Conservation (phyloP, 2,329 filamentous ascomycete species). For the Curvularia lunata region DNA sequence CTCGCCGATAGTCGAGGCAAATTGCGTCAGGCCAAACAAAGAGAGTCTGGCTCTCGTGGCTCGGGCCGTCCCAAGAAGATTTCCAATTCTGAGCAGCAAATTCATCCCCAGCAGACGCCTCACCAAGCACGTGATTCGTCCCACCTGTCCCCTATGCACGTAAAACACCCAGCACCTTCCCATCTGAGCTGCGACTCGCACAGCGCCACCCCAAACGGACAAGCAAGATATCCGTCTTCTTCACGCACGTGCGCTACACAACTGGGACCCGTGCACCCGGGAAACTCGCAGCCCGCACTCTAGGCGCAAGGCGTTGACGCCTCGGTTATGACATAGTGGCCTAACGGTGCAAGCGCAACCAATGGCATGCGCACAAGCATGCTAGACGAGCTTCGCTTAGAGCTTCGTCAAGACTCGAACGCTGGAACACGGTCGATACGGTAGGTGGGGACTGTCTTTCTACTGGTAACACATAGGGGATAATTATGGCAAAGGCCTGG, state of each 20-base stretch:
- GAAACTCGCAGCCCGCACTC: background rate
- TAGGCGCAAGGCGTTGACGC: conserved; percentile 10
- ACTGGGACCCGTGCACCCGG: conserved; percentile 8
- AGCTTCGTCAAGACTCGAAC: conserved; percentile 11
- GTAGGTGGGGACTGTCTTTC: conserved; percentile 12
- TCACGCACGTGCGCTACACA: conserved; percentile 6
- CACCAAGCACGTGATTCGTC: background rate
- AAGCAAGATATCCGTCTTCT: background rate
- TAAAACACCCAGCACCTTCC: conserved; percentile 1
- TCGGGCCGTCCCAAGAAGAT: background rate
- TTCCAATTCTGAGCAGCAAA: background rate
- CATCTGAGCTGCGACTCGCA: conserved; percentile 3
- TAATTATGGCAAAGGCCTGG: conserved; percentile 9
- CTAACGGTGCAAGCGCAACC: conserved; percentile 14
- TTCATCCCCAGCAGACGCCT: conserved; percentile 5
- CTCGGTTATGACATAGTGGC: conserved; percentile 6
- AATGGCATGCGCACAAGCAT: conserved; percentile 6
- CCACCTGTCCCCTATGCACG: background rate
- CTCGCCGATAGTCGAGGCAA: background rate
- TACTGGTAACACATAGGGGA: conserved; percentile 7
- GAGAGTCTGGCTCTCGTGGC: background rate
- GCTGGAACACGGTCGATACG: conserved; percentile 25
- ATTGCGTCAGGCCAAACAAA: background rate
- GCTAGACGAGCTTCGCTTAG: conserved; percentile 22
- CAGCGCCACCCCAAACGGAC: conserved; percentile 10